Conservation (phyloP, 257 asterid species). For the Solanum boliviense region DNA sequence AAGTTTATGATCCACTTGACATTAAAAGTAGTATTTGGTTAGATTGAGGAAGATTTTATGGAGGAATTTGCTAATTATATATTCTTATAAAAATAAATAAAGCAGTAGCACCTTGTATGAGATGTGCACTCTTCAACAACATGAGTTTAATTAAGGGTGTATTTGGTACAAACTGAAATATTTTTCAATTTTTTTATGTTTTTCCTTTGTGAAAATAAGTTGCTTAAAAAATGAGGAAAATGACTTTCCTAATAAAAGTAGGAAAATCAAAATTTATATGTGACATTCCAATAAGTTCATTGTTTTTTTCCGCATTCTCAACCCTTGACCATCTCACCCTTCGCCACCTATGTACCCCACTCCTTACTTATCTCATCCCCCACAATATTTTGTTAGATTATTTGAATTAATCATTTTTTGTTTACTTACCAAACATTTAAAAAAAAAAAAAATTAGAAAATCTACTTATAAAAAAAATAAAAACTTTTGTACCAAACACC, state of each 20-base stretch:
- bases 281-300: not conserved
- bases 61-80: not conserved
- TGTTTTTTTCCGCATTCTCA: not conserved
- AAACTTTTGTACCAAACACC: not conserved
- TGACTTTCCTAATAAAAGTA: no score
- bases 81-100: not conserved
- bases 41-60: not conserved
- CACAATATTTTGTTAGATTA: not conserved
- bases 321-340: not conserved
- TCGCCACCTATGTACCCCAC: not conserved
- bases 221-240: no score
- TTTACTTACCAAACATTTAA: not conserved
- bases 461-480: not conserved
- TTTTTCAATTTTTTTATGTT: no score
- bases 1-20: not conserved
- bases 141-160: not conserved
- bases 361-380: not conserved
- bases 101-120: not conserved
- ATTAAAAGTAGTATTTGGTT: not conserved
- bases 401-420: not conserved
- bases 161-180: not conserved
- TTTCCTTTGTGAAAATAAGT: not conserved
- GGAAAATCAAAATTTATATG: no score
- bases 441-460: not conserved
- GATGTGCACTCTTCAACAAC: not conserved